Percentiles rank a stretch among this genome's conserved stretches.
These are phyloP conservation scores for Paramyrothecium roridum DNA, from an alignment of 2,329 filamentous ascomycete species.

Conservation along the genomic window DNA sequence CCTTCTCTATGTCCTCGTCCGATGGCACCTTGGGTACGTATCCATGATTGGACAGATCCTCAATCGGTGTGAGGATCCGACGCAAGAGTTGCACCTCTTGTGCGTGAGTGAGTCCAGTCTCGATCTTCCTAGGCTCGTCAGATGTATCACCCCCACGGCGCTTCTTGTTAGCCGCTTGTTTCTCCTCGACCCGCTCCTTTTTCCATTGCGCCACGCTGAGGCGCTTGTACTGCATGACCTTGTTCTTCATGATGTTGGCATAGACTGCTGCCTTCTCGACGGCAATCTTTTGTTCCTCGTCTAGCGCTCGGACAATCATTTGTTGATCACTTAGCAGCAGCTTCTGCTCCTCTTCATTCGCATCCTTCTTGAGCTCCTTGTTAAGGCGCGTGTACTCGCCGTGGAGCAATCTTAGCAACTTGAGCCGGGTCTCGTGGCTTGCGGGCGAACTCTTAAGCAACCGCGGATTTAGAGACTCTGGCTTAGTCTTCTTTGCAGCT, in stretches of 20 bases:
- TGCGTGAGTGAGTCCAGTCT: constrained; percentile 64
- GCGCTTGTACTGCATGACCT: constrained; percentile 71
- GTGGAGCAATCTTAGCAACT: constrained; percentile 62
- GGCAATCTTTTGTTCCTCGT: constrained; percentile 77
- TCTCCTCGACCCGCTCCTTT: constrained; percentile 47
- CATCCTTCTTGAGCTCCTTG: constrained; percentile 51
- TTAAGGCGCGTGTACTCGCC: constrained; percentile 67
- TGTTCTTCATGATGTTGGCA: constrained; percentile 77
- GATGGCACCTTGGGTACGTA: constrained; percentile 72
- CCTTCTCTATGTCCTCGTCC: constrained; percentile 61
- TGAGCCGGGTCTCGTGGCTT: constrained; percentile 51
- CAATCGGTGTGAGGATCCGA: constrained; percentile 61
- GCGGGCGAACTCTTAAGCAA: constrained; percentile 57
- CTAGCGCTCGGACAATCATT: constrained; percentile 65
- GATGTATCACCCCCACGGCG: constrained; percentile 25
- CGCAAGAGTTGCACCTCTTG: constrained; percentile 68
- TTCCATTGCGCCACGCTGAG: constrained; percentile 74
- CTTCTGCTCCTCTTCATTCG: constrained; percentile 42
- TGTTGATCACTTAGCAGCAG: constrained; percentile 62
- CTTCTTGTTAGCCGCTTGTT: constrained; percentile 26
- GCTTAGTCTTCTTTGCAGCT: constrained; percentile 18
- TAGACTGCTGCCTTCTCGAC: constrained; percentile 69
- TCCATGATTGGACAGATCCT: constrained; percentile 62
- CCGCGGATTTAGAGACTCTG: constrained; percentile 65
- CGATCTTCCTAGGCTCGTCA: constrained; percentile 48